Conservation (phyloP, 768 basidiomycete species). For the Boletellus ananiceps region DNA sequence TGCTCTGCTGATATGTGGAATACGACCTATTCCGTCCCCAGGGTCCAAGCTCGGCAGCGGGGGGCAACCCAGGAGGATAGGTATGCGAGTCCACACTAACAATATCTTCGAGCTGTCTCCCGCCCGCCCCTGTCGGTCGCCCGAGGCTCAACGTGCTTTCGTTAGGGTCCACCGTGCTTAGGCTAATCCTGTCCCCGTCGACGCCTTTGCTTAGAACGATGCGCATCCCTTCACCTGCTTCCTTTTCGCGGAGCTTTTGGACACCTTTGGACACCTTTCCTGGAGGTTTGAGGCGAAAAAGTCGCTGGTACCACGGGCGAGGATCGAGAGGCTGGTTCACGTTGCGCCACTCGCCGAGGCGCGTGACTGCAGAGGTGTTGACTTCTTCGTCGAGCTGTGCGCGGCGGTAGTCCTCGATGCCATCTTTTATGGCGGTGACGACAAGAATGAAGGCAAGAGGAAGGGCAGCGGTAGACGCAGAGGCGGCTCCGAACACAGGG, state of each 20-base stretch:
- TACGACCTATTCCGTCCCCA: constrained; percentile 39
- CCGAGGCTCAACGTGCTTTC: constrained; percentile 41
- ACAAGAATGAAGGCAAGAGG: constrained; percentile 83
- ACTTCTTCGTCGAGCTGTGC: constrained; percentile 85
- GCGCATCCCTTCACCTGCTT: constrained; percentile 63
- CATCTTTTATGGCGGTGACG: constrained; percentile 94
- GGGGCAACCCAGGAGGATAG: constrained; percentile 49
- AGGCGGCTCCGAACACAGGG: constrained; percentile 84
- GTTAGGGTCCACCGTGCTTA: constrained; percentile 41
- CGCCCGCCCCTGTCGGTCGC: constrained; percentile 38
- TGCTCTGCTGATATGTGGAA: constrained; percentile 49
- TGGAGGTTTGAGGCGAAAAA: constrained; percentile 67
- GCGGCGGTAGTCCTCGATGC: constrained; percentile 92
- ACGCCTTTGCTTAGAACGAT: constrained; percentile 51
- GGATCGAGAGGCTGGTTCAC: constrained; percentile 81
- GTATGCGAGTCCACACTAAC: constrained; percentile 62
- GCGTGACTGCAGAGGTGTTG: constrained; percentile 90
- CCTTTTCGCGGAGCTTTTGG: constrained; percentile 74
- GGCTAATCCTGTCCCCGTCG: constrained; percentile 36
- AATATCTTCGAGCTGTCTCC: constrained; percentile 60
- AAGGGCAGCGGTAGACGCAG: constrained; percentile 75
- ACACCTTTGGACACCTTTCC: constrained; percentile 83
- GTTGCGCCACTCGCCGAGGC: constrained; percentile 85
- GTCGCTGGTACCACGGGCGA: constrained; percentile 66
- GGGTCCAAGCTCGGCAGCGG: constrained; percentile 28